Evolutionary conservation across 805 yeast genomes (phyloP).

Genomic region (Wickerhamiella siamensis): DNA sequence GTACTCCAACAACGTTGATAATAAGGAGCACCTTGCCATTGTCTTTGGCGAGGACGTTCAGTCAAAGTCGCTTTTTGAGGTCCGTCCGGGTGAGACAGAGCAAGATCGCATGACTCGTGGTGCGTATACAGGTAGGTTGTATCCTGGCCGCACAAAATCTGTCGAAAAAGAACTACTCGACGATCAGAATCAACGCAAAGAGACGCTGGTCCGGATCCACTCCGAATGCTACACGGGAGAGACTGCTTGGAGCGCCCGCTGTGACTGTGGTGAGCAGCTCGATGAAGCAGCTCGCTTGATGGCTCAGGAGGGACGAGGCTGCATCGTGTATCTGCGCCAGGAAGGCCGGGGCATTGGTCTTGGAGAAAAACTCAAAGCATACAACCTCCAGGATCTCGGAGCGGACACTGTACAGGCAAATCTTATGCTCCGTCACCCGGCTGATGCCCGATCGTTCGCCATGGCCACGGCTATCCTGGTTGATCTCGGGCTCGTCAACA

Average conservation of each 20-base stretch:
- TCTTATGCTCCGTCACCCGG: constrained; percentile 84
- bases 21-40: constrained; percentile 90
- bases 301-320: constrained; percentile 80
- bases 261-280: constrained; percentile 98
- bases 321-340: constrained; percentile 88
- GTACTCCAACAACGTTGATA: constrained; percentile 72
- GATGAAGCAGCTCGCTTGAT: constrained; percentile 93
- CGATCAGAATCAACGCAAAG: constrained; percentile 3
- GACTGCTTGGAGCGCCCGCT: constrained; percentile 97
- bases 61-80: constrained; percentile 53
- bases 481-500: constrained; percentile 61
- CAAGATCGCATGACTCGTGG: constrained; percentile 97
- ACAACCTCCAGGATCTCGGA: constrained; percentile 91
- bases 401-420: constrained; percentile 98
- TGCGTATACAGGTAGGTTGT: constrained; percentile 80
- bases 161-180: not conserved
- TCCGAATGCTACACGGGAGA: constrained; percentile 98
- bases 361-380: constrained; percentile 95
- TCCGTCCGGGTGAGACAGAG: constrained; percentile 60
- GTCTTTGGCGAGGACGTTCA: constrained; percentile 90
- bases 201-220: constrained; percentile 68
- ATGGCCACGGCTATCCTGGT: constrained; percentile 84
- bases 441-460: constrained; percentile 89
- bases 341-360: constrained; percentile 98
- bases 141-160: constrained; percentile 54